A percentile compares a stretch with the other conserved stretches of the same genome.
Conservation (phyloP, 2,329 filamentous ascomycete genomes). For the Stagonosporopsis tanaceti region DNA sequence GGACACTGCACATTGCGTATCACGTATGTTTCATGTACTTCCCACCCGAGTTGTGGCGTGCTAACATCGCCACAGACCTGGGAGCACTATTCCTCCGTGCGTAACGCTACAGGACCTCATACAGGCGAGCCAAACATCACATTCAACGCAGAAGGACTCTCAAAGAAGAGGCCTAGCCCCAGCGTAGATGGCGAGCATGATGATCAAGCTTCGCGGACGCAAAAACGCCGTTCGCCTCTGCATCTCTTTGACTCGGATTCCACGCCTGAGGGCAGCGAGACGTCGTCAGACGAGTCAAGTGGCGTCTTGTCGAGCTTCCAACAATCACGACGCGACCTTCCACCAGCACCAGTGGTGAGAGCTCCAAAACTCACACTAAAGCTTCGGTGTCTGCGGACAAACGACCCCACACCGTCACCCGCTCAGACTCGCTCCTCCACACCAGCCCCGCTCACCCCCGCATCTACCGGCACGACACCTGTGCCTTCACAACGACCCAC, state of each 20-base stretch:
- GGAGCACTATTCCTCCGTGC: slow-evolving; percentile 73
- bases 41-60: neutral
- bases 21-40: slow-evolving; percentile 59
- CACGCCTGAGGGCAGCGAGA: slow-evolving; percentile 44
- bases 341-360: slow-evolving; percentile 27
- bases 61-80: slow-evolving; percentile 58
- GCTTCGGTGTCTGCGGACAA: slow-evolving; percentile 42
- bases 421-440: slow-evolving; percentile 30
- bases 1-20: slow-evolving; percentile 66
- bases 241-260: slow-evolving; percentile 55
- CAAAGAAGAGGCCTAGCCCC: slow-evolving; percentile 59
- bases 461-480: slow-evolving; percentile 20
- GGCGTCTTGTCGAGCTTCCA: slow-evolving; percentile 37
- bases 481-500: slow-evolving; percentile 8
- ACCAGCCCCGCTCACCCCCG: slow-evolving; percentile 20
- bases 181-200: slow-evolving; percentile 61
- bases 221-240: slow-evolving; percentile 60
- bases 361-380: slow-evolving; percentile 44
- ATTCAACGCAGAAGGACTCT: slow-evolving; percentile 35
- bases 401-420: slow-evolving; percentile 29
- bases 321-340: slow-evolving; percentile 32
- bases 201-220: slow-evolving; percentile 58
- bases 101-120: slow-evolving; percentile 66
- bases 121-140: slow-evolving; percentile 62
- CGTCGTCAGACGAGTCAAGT: slow-evolving; percentile 48